A percentile compares a stretch with the other conserved stretches of the same genome.
Conservation (phyloP, 129 eudicot species). For the Helianthus tuberosus region DNA sequence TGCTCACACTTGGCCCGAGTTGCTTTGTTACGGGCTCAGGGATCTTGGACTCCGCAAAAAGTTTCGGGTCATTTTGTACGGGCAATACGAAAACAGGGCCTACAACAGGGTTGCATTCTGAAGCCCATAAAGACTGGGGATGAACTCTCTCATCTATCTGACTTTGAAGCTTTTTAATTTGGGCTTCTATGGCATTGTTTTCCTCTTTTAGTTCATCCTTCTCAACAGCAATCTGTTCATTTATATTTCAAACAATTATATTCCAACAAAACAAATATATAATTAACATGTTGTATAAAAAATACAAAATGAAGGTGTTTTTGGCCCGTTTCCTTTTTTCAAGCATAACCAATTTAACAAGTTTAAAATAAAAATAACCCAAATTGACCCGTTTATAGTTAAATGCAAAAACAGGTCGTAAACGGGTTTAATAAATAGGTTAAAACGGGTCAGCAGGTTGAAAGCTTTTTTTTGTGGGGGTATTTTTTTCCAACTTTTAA, state of each 20-base stretch:
- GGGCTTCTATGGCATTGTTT: slow-evolving; percentile 51
- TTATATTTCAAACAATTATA: slow-evolving; percentile 4
- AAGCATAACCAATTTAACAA: neutral
- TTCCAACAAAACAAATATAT: no score
- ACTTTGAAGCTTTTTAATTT: slow-evolving; percentile 53
- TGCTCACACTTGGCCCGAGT: slow-evolving; percentile 54
- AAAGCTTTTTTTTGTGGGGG: no score
- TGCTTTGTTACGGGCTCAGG: slow-evolving; percentile 30
- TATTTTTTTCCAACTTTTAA: no score
- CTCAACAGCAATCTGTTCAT: slow-evolving; percentile 61
- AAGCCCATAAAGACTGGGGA: slow-evolving; percentile 34
- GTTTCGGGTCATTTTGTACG: slow-evolving; percentile 45
- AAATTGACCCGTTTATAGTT: neutral
- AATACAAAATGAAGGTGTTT: neutral
- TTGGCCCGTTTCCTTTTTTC: neutral
- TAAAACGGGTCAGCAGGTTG: no score
- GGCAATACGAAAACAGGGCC: slow-evolving; percentile 63
- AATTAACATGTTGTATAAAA: neutral
- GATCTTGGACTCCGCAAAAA: slow-evolving; percentile 24
- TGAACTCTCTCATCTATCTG: slow-evolving; percentile 51
- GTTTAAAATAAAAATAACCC: neutral
- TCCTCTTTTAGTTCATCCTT: slow-evolving; percentile 75
- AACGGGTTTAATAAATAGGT: no score
- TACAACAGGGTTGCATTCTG: slow-evolving; percentile 24
- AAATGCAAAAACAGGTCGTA: no score